Percentiles rank a stretch among this genome's conserved stretches.
Evolutionary conservation across 1,284 basidiomycete species (phyloP).

Genomic region (Tilletiopsis washingtonensis): DNA sequence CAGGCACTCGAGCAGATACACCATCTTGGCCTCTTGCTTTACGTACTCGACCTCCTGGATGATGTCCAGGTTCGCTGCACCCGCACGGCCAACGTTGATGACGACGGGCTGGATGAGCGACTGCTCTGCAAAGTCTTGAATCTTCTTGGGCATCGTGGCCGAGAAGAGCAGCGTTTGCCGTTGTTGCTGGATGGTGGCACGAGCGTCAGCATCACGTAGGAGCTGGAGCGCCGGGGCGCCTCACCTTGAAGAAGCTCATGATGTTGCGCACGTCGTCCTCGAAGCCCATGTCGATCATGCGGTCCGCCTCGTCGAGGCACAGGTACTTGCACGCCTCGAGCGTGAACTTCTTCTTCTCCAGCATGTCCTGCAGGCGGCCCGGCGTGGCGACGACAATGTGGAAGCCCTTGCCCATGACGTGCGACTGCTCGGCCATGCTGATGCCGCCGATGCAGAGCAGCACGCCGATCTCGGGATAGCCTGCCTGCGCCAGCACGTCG

Average conservation of each 20-base stretch:
- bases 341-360: conserved; percentile 85
- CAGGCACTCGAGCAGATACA: conserved; percentile 89
- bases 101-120: conserved; percentile 85
- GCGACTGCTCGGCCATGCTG: conserved; percentile 89
- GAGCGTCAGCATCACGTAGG: not conserved
- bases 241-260: conserved; percentile 85
- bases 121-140: conserved; percentile 95
- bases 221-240: not conserved
- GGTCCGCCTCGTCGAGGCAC: conserved; percentile 97
- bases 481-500: conserved; percentile 66
- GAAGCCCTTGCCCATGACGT: conserved; percentile 77
- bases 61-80: conserved; percentile 93
- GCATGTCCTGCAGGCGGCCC: conserved; percentile 51
- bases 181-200: conserved; percentile 55
- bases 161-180: conserved; percentile 94
- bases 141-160: conserved; percentile 97
- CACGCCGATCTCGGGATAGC: conserved; percentile 66
- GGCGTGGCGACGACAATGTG: conserved; percentile 85
- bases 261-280: conserved; percentile 97
- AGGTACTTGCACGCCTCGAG: conserved; percentile 73
- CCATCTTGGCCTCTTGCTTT: conserved; percentile 99
- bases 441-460: conserved; percentile 95
- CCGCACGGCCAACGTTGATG: conserved; percentile 95
- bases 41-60: conserved; percentile 97
- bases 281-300: conserved; percentile 98